Base-by-base conservation (phyloP, 2,329 filamentous ascomycete genomes). In the Curvularia spicifera region DNA sequence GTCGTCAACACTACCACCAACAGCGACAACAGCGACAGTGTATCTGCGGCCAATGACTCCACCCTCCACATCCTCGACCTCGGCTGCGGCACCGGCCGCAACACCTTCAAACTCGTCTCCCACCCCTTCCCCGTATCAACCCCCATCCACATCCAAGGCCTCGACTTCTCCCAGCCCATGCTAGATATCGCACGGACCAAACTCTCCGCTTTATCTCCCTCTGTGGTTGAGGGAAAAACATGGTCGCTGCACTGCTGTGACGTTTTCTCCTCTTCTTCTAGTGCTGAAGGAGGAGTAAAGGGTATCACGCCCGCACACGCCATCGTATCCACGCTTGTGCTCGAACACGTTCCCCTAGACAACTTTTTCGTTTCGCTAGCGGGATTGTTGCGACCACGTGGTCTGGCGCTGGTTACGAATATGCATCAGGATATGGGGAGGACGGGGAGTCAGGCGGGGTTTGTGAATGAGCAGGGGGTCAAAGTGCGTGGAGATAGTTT, bases 341-440 rank as follows among this genome's bases (percentile, higher is more conserved):
- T 89, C 9, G 87, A 90, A 69, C 87, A 90, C 72, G 76, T 89
- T 3, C 83, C 86, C 0, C 67, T 87, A 0, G 5, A 63, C 0
- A 62, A 72, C 0, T 84, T 81, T 67, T 89, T 89, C 71, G 51
- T 64, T 2, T 80, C 81, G 0, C 78, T 82, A 0, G 66, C 77
- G 1, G 63, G 66, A 0, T 71, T 89, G 15, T 74, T 79, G 5
- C 65, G 63, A 2, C 75, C 77, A 0, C 80, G 80, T 0, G 86
- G 83, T 0, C 73, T 81, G 47, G 74, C 87, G 5, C 76, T 89
- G 9, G 67, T 89, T n/a, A 89, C 86, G 0, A 89, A 89, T 66
- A 90, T 90, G 87, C 87, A 90, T 70, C 74, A 80, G 1, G 83
- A 88, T 3, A 89, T 89, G 86, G 87, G 86, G 1, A 61, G 5